These are phyloP conservation scores for Omphalotus olearius DNA, from an alignment of 1,284 basidiomycete species.

Conservation along the genomic window DNA sequence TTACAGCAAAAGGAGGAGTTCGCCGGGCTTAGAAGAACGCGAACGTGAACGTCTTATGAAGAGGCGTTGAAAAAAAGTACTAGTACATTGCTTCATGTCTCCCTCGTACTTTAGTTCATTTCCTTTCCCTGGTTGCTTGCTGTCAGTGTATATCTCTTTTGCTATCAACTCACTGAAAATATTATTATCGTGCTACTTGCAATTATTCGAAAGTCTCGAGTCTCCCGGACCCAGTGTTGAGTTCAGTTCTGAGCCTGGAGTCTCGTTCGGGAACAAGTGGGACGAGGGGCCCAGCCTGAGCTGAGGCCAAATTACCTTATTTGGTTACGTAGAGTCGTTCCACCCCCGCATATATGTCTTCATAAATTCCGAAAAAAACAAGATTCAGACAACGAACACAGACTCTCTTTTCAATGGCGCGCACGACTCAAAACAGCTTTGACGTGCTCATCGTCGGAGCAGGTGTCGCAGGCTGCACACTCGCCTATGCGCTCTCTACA, in stretches of 20 bases:
- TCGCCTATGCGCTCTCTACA: constrained; percentile 69
- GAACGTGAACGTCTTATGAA: constrained; percentile 25
- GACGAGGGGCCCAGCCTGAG: background rate
- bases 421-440: constrained; percentile 24
- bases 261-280: too few relatives aligned
- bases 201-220: too few relatives aligned
- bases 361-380: too few relatives aligned
- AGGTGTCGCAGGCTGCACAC: constrained; percentile 78
- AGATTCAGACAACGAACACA: background rate
- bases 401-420: background rate
- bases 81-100: too few relatives aligned
- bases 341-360: background rate
- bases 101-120: background rate
- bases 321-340: constrained; percentile 3
- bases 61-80: constrained; percentile 46
- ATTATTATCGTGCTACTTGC: too few relatives aligned
- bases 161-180: too few relatives aligned
- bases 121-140: background rate
- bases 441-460: constrained; percentile 88
- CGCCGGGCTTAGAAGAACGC: constrained; percentile 54
- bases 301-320: constrained; percentile 1
- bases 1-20: constrained; percentile 54
- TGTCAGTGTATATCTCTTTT: background rate
- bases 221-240: too few relatives aligned
- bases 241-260: too few relatives aligned